Conservation (phyloP, 768 basidiomycete genomes). For the Boletus huronensis region DNA sequence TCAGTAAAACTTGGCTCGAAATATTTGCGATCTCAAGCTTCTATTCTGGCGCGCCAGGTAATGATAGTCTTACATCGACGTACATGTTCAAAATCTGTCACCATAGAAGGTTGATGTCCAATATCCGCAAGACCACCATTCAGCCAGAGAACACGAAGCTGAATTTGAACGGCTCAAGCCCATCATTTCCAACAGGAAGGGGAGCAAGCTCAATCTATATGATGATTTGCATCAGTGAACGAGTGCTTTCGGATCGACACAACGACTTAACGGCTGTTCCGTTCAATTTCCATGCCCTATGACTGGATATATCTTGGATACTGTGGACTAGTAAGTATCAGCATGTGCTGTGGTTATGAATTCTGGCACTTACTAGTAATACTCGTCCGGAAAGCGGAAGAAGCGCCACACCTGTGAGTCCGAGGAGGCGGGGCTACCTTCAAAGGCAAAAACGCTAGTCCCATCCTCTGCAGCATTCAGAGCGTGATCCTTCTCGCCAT, state of each 20-base stretch:
- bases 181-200: constrained; percentile 2
- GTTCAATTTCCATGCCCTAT: constrained; percentile 5
- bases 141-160: constrained; percentile 1
- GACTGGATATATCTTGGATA: not conserved
- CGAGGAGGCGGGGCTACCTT: constrained; percentile 2
- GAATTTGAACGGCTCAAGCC: constrained; percentile 8
- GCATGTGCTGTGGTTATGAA: not conserved
- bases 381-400: not conserved
- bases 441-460: not conserved
- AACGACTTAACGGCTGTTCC: constrained; percentile 1
- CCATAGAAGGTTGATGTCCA: not conserved
- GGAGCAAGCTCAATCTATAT: constrained; percentile 2
- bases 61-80: not conserved
- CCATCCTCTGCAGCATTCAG: not conserved
- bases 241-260: too few relatives aligned
- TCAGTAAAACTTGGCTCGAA: not conserved
- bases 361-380: not conserved
- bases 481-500: constrained; percentile 7
- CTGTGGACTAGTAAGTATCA: not conserved
- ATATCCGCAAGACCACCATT: not conserved
- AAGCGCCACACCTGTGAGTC: constrained; percentile 9
- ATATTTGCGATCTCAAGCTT: not conserved
- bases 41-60: not conserved
- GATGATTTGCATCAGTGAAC: not conserved
- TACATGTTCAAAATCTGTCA: not conserved